Base-by-base conservation (phyloP, 1,139 yeast species). In the Pichia sp. region DNA sequence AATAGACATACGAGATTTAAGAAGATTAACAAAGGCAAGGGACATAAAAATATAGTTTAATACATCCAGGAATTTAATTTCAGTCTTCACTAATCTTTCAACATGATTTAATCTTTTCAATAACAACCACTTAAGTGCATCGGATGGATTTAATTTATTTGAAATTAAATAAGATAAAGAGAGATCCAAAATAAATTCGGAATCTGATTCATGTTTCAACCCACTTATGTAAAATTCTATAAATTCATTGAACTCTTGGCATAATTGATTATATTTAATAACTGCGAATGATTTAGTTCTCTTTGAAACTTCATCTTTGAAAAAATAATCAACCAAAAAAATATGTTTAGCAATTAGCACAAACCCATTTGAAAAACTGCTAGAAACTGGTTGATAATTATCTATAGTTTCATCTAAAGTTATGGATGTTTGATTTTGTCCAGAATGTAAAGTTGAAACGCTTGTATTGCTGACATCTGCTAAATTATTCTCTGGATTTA, bases 11-110 rank as follows among this genome's bases (percentile, higher is more conserved):
- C 60, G 56, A 3, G 57, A 38, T 16, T 48, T 47, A 42, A 60
- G 49, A 22, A 51, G 39, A 5, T 39, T 40, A 3, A 58, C 30
- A 41, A 53, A 59, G 38, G 51, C 56, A 31, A 60, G 37, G 2
- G 64, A 57, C 34, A 57, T 59, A 45, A 51, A 63, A 10, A 57
- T 39, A 45, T 61, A 62, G 29, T 49, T 55, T 26, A 63, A 48
- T 35, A 55, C 43, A 25, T 42, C 49, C 31, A 52, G 54, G 22
- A 61, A 55, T 4, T 43, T 31, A 12, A 36, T 26, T 22, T 20
- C 29, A 4, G 43, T 38, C 22, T 27, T 30, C 25, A 20, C 25
- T 9, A 30, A 44, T 26, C 35, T 30, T 42, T 30, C 25, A 11
- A 54, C 42, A 16, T 45, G 37, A 1, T 26, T 27, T 8, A 48